Percentiles rank a stretch among this genome's conserved stretches.
phyloP scores from a whole-genome alignment of 108 stramenopile genomes.

The Cylindrotheca closterium region DNA sequence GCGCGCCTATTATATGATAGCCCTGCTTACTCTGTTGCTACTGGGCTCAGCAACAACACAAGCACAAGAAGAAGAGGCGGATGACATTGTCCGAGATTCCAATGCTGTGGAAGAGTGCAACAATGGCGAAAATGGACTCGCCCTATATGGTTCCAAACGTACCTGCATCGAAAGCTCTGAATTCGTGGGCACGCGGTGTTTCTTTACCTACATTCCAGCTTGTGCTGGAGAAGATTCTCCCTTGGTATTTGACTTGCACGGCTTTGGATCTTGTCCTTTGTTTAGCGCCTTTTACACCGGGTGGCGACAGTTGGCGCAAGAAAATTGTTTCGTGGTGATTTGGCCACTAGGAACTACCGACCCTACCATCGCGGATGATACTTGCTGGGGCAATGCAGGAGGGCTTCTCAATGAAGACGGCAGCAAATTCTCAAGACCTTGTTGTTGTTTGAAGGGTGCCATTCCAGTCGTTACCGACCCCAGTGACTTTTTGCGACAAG shows the following conservation, averaged over 20 bases:
- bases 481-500: not conserved
- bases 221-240: constrained; percentile 18
- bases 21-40: too few relatives aligned
- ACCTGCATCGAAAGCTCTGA: constrained; percentile 14
- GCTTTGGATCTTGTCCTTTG: constrained; percentile 13
- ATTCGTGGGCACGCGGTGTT: constrained; percentile 18
- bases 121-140: too few relatives aligned
- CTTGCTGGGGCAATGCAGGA: not conserved
- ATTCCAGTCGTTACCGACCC: not conserved
- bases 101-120: too few relatives aligned
- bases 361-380: not conserved
- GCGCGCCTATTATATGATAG: too few relatives aligned
- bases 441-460: constrained; percentile 16
- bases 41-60: too few relatives aligned
- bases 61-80: too few relatives aligned
- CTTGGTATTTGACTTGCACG: constrained; percentile 30
- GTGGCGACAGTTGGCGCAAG: constrained; percentile 22
- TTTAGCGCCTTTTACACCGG: constrained; percentile 12
- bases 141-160: not conserved
- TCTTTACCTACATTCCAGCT: constrained; percentile 24
- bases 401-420: not conserved
- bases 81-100: too few relatives aligned
- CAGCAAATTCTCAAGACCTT: not conserved
- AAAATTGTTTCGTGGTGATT: constrained; percentile 30
- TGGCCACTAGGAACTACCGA: constrained; percentile 16